phyloP scores from a whole-genome alignment of 306 rosid genomes.

The Calophaca sinica region DNA sequence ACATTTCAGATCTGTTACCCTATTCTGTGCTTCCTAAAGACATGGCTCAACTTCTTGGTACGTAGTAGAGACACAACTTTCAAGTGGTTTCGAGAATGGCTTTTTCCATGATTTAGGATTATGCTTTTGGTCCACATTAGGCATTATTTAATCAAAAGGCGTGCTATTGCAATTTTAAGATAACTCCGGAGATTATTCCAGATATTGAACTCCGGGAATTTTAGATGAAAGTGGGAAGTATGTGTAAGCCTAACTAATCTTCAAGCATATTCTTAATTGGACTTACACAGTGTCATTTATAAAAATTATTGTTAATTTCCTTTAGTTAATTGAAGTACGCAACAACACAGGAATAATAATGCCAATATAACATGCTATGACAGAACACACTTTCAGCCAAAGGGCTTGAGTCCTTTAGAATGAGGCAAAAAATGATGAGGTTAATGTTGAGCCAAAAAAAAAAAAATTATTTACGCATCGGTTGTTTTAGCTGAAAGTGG shows the following conservation, averaged over 20 bases:
- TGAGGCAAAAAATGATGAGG: too few species aligned
- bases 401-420: background rate
- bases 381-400: background rate
- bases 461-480: too few species aligned
- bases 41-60: background rate
- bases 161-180: too few species aligned
- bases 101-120: background rate
- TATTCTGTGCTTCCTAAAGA: slow-evolving; percentile 5
- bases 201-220: too few species aligned
- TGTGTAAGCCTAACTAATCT: background rate
- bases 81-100: background rate
- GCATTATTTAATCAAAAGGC: slow-evolving; percentile 14
- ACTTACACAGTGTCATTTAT: background rate
- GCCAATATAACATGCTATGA: background rate
- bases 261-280: background rate
- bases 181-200: too few species aligned
- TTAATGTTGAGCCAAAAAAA: background rate
- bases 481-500: too few species aligned
- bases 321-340: too few species aligned
- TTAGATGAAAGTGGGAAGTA: background rate
- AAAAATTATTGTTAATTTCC: background rate
- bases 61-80: too few species aligned
- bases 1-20: background rate
- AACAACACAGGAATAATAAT: background rate
- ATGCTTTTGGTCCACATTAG: background rate